A percentile compares a stretch with the other conserved stretches of the same genome.
phyloP scores from a whole-genome alignment of 169 alveolate species.

The Cyclospora cayetanensis region DNA sequence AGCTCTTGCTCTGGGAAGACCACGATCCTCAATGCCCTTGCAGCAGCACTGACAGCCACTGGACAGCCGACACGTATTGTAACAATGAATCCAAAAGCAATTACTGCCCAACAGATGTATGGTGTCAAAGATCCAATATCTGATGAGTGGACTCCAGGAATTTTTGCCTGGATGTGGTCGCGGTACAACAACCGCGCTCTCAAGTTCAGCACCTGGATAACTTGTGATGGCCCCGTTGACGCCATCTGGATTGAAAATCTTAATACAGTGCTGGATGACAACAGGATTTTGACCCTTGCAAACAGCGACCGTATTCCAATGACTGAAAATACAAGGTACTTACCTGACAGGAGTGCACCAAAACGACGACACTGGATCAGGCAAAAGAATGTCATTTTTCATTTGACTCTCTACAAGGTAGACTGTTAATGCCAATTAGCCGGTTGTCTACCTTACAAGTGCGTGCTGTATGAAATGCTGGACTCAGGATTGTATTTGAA shows the following conservation, averaged over 20 bases:
- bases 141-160: conserved; percentile 98
- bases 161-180: conserved; percentile 95
- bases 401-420: too few relatives aligned
- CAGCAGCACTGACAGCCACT: conserved; percentile 88
- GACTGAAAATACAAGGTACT: conserved; percentile 89
- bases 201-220: conserved; percentile 94
- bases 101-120: conserved; percentile 92
- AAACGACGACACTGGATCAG: not conserved
- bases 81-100: conserved; percentile 96
- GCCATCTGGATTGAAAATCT: conserved; percentile 97
- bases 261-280: conserved; percentile 96
- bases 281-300: conserved; percentile 93
- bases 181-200: conserved; percentile 90
- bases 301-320: conserved; percentile 95
- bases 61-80: conserved; percentile 88
- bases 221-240: conserved; percentile 98
- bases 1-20: conserved; percentile 97
- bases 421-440: too few relatives aligned
- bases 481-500: conserved; percentile 93
- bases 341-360: not conserved
- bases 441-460: too few relatives aligned
- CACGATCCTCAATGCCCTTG: conserved; percentile 91
- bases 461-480: too few relatives aligned
- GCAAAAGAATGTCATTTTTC: too few relatives aligned
- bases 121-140: conserved; percentile 91